phyloP scores from a whole-genome alignment of 1,284 basidiomycete species.

The Jaminaea rosea region DNA sequence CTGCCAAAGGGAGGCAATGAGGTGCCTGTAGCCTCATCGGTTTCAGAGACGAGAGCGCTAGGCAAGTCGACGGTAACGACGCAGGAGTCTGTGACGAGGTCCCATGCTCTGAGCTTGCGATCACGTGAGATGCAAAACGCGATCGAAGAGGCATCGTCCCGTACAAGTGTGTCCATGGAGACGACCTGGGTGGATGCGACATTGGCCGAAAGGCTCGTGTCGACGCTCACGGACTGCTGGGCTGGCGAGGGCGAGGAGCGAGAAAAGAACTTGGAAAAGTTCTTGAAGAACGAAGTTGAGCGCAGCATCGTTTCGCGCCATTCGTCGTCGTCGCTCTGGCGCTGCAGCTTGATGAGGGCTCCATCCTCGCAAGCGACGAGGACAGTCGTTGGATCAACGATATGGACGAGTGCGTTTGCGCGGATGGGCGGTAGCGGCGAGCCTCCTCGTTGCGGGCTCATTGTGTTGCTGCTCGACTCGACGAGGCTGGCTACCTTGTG shows the following conservation, averaged over 20 bases:
- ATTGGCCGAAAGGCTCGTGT: too few species aligned
- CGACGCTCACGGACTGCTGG: background rate
- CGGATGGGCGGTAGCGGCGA: background rate
- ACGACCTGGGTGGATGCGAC: background rate
- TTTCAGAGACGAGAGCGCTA: conserved; percentile 8
- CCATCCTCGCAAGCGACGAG: conserved; percentile 38
- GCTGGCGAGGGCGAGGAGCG: background rate
- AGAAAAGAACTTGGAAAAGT: background rate
- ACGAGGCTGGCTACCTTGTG: conserved; percentile 11
- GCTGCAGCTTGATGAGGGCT: conserved; percentile 28
- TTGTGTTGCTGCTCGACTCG: background rate
- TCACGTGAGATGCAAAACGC: conserved; percentile 13
- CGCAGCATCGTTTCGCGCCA: background rate
- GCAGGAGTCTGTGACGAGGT: conserved; percentile 33
- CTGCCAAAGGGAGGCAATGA: conserved; percentile 12
- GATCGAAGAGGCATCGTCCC: background rate
- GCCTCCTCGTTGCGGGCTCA: background rate
- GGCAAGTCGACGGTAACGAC: conserved; percentile 37
- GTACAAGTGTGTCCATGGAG: background rate
- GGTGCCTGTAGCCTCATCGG: conserved; percentile 10
- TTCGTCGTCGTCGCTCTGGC: background rate
- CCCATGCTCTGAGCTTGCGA: conserved; percentile 42
- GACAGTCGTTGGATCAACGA: conserved; percentile 22
- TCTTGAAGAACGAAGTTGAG: background rate
- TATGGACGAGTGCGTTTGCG: conserved; percentile 15